phyloP scores from a whole-genome alignment of 257 asterid species.

The Agastache rugosa region DNA sequence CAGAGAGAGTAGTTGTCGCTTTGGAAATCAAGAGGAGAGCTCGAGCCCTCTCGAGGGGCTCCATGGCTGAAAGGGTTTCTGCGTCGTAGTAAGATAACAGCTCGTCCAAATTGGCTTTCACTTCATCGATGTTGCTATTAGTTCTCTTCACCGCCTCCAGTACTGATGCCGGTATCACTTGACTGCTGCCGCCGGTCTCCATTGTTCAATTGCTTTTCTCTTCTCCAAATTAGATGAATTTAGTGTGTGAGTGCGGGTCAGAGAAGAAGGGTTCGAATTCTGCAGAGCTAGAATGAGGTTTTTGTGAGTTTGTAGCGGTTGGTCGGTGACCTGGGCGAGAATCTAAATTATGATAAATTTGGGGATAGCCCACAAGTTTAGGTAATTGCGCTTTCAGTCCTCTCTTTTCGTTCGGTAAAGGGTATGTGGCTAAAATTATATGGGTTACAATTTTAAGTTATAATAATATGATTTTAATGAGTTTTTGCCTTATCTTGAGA shows the following conservation, averaged over 20 bases:
- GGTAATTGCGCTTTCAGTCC: background rate
- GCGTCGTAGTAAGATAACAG: constrained; percentile 61
- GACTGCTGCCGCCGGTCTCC: constrained; percentile 52
- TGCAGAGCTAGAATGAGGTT: background rate
- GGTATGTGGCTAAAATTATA: no score
- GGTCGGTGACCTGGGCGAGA: constrained; percentile 22
- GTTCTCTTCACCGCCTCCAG: constrained; percentile 81
- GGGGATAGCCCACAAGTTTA: constrained; percentile 19
- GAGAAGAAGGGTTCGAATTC: constrained; percentile 26
- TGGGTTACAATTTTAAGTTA: no score
- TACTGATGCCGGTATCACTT: constrained; percentile 69
- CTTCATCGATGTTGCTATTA: constrained; percentile 66
- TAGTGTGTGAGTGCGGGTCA: background rate
- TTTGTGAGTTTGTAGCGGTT: constrained; percentile 1
- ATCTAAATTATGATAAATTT: background rate
- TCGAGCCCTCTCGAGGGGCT: constrained; percentile 83
- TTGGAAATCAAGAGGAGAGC: constrained; percentile 72
- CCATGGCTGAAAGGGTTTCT: constrained; percentile 72
- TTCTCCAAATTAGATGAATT: constrained; percentile 23
- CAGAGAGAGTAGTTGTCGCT: constrained; percentile 72
- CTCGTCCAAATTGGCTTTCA: constrained; percentile 65
- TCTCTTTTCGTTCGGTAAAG: background rate
- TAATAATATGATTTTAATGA: no score
- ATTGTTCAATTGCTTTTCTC: constrained; percentile 17
- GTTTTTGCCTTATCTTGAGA: no score